phyloP scores from a whole-genome alignment of 176 grass and related monocot genomes.

The Musa troglodytarum region DNA sequence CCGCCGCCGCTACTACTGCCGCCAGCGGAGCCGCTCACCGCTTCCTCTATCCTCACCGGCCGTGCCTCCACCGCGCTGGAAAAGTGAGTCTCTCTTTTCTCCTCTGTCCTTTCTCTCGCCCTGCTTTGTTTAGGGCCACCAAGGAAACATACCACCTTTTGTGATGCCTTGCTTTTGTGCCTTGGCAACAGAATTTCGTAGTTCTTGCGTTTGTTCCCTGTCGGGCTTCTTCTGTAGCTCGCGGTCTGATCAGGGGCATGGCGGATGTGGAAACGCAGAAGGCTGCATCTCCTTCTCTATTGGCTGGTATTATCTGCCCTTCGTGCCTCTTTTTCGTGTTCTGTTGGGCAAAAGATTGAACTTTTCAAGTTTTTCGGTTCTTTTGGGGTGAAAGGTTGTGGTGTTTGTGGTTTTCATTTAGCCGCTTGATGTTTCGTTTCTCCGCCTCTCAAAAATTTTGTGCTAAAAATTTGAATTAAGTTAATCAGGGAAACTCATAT shows the following conservation, averaged over 20 bases:
- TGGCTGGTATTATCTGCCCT: background rate
- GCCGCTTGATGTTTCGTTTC: no score
- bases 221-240: background rate
- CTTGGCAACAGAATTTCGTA: background rate
- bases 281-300: background rate
- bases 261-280: conserved; percentile 5
- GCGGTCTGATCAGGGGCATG: background rate
- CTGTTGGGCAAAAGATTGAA: background rate
- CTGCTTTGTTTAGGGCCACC: background rate
- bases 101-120: background rate
- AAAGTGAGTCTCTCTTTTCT: background rate
- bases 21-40: conserved; percentile 15
- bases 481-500: no score
- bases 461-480: no score
- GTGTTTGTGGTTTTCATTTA: background rate
- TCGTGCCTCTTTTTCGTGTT: background rate
- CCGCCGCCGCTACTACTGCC: conserved; percentile 4
- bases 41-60: background rate
- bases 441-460: no score
- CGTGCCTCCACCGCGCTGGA: background rate
- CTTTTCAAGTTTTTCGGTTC: background rate
- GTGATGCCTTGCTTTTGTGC: background rate
- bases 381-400: background rate
- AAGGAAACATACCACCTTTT: background rate
- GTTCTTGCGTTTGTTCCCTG: background rate